Percentiles rank a stretch among this genome's conserved stretches.
Conservation (phyloP, 495 filamentous ascomycete species). For the Mytilinidion resinicola region DNA sequence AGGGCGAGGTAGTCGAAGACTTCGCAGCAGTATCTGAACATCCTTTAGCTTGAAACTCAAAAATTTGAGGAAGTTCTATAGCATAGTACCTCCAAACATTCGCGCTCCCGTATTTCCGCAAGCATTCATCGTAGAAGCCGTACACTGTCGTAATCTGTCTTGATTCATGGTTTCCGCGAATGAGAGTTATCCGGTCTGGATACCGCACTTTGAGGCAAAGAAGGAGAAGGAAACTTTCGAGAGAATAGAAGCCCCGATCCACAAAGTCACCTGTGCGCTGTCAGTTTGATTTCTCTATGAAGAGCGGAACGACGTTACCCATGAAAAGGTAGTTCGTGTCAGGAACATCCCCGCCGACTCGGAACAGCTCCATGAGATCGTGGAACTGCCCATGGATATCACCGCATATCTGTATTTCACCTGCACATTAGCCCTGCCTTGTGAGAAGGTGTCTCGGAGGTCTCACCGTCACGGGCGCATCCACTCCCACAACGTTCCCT, state of each 20-base stretch:
- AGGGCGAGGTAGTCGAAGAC: constrained; percentile 97
- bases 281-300: constrained; percentile 1
- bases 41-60: neutral
- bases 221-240: constrained; percentile 92
- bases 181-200: constrained; percentile 93
- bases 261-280: constrained; percentile 75
- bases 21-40: constrained; percentile 74
- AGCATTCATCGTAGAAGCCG: constrained; percentile 97
- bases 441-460: neutral
- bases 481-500: constrained; percentile 92
- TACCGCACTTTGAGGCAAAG: constrained; percentile 96
- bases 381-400: constrained; percentile 84
- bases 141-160: constrained; percentile 97
- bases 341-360: constrained; percentile 89
- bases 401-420: constrained; percentile 68
- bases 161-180: constrained; percentile 95
- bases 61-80: neutral
- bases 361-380: constrained; percentile 96
- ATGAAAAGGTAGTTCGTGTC: constrained; percentile 97
- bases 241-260: constrained; percentile 94
- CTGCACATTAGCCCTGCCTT: neutral
- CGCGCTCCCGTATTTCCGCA: constrained; percentile 91
- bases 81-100: constrained; percentile 78
- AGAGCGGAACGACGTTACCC: constrained; percentile 22
- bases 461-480: constrained; percentile 83